Conservation (phyloP, 331 rosid genomes). For the Quercus phellos region DNA sequence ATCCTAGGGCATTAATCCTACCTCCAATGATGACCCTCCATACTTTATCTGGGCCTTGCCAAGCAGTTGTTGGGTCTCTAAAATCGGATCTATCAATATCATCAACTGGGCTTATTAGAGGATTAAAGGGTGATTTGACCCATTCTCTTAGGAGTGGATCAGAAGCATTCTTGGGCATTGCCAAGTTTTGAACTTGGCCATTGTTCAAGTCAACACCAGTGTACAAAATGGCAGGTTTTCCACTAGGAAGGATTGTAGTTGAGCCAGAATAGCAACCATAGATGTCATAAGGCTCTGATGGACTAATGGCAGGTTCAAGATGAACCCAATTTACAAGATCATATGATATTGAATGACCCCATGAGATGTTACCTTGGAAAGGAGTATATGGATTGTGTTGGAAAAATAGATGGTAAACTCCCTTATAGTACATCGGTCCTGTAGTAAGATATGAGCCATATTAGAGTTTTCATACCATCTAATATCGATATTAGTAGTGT, state of each 20-base stretch:
- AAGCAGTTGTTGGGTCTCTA: constrained; percentile 52
- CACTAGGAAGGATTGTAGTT: constrained; percentile 10
- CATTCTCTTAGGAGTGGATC: constrained; percentile 39
- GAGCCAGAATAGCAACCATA: constrained; percentile 37
- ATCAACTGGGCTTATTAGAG: constrained; percentile 13
- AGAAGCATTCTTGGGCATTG: constrained; percentile 20
- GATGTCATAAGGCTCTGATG: constrained; percentile 20
- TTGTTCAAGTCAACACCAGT: constrained; percentile 25
- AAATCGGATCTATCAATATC: constrained; percentile 16
- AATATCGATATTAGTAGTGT: too few relatives aligned
- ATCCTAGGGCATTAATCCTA: constrained; percentile 10
- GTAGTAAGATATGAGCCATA: background rate
- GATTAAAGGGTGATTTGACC: constrained; percentile 37
- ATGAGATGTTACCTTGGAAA: background rate
- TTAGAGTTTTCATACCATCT: background rate
- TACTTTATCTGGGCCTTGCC: constrained; percentile 31
- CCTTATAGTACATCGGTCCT: constrained; percentile 28
- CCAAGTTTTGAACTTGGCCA: constrained; percentile 33
- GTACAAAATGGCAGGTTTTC: constrained; percentile 30
- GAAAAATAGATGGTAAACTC: constrained; percentile 31
- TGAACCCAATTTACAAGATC: constrained; percentile 30
- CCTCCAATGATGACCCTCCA: constrained; percentile 39
- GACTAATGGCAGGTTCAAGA: constrained; percentile 3
- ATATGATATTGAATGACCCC: constrained; percentile 28
- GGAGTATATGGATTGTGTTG: constrained; percentile 27